phyloP scores from a whole-genome alignment of 2,329 filamentous ascomycete species.

The Fusarium heterosporum region DNA sequence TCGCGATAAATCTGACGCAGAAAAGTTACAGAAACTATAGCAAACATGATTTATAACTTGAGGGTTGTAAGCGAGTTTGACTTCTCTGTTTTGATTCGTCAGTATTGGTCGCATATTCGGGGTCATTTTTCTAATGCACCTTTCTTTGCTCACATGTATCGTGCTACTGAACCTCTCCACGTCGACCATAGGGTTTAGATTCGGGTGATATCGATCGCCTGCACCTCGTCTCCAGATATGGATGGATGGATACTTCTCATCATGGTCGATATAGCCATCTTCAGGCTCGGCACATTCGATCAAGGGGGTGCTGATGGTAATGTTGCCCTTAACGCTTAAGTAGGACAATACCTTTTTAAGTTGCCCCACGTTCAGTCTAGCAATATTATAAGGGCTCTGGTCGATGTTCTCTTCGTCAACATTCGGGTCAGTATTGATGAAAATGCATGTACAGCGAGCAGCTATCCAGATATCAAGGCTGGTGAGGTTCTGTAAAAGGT shows the following conservation, averaged over 20 bases:
- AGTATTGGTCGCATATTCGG: too few species aligned
- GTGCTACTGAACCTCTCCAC: not conserved
- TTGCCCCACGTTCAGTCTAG: not conserved
- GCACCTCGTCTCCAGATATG: conserved; percentile 12
- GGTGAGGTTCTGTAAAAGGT: conserved; percentile 11
- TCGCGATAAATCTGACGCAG: too few species aligned
- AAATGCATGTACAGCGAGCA: not conserved
- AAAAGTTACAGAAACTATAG: too few species aligned
- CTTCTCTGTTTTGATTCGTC: too few species aligned
- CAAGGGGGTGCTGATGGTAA: conserved; percentile 15
- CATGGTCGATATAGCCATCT: conserved; percentile 2
- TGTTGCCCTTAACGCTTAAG: not conserved
- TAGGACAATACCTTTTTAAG: not conserved
- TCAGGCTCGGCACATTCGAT: not conserved
- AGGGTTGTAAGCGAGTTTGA: too few species aligned
- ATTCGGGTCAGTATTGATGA: not conserved
- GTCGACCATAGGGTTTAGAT: not conserved
- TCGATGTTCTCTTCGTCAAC: not conserved
- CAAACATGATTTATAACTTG: too few species aligned
- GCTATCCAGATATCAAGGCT: conserved; percentile 16
- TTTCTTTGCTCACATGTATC: not conserved
- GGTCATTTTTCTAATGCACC: not conserved
- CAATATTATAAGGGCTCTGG: conserved; percentile 6
- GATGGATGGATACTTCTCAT: not conserved
- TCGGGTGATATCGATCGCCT: conserved; percentile 9